Percentiles rank a stretch among this genome's conserved stretches.
phyloP scores from a whole-genome alignment of 1,284 basidiomycete genomes.

The Inonotus obliquus region DNA sequence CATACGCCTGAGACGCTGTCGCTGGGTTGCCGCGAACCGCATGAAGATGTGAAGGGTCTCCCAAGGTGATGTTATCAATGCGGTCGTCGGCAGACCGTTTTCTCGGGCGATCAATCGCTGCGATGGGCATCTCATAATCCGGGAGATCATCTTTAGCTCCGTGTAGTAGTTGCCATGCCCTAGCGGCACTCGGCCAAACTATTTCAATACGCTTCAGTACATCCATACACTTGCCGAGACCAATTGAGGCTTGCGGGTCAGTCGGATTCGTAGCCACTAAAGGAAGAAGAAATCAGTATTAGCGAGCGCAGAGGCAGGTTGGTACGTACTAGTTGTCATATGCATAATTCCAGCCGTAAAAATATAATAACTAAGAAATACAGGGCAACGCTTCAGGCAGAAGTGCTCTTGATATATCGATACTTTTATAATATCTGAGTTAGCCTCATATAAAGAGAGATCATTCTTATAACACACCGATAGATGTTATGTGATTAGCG shows the following conservation, averaged over 20 bases:
- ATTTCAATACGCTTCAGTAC: conserved; percentile 64
- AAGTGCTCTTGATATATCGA: conserved; percentile 59
- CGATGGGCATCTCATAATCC: conserved; percentile 22
- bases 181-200: conserved; percentile 73
- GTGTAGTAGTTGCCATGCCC: conserved; percentile 68
- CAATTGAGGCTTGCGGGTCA: conserved; percentile 64
- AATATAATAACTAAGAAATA: conserved; percentile 77
- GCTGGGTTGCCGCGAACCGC: background rate
- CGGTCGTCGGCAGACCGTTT: conserved; percentile 16
- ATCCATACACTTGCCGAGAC: conserved; percentile 65
- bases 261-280: conserved; percentile 56
- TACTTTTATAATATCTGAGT: conserved; percentile 27
- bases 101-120: conserved; percentile 27
- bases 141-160: conserved; percentile 52
- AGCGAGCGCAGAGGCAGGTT: background rate
- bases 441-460: background rate
- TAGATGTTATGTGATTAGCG: conserved; percentile 75
- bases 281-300: conserved; percentile 24
- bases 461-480: conserved; percentile 41
- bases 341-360: conserved; percentile 85
- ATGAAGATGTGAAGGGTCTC: background rate
- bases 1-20: background rate
- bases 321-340: conserved; percentile 51
- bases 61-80: background rate
- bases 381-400: conserved; percentile 58